phyloP scores from a whole-genome alignment of 2,329 filamentous ascomycete genomes.

The Lecanicillium sp. region DNA sequence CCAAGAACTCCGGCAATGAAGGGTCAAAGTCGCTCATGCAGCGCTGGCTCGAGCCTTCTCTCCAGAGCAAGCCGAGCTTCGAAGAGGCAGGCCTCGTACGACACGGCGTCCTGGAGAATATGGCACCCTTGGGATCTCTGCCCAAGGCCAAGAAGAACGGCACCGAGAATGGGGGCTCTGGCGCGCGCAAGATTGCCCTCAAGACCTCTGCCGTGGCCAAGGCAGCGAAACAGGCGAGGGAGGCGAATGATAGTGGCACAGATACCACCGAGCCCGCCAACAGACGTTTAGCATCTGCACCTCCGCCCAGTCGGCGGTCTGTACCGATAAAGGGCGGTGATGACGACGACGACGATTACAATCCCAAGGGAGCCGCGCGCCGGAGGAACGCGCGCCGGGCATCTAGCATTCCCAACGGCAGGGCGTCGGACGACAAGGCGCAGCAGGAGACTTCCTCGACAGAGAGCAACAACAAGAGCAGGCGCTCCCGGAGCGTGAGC shows the following conservation, averaged over 20 bases:
- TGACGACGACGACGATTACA: constrained; percentile 35
- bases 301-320: constrained; percentile 16
- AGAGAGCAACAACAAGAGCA: constrained; percentile 1
- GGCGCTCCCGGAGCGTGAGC: constrained; percentile 7
- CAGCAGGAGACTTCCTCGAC: constrained; percentile 11
- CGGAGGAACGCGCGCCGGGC: constrained; percentile 14
- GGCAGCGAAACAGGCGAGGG: constrained; percentile 14
- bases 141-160: constrained; percentile 47
- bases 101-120: constrained; percentile 71
- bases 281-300: constrained; percentile 8
- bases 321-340: constrained; percentile 17
- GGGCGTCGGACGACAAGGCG: constrained; percentile 6
- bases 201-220: constrained; percentile 28
- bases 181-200: constrained; percentile 38
- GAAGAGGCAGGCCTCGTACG: constrained; percentile 69
- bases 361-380: constrained; percentile 27
- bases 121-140: constrained; percentile 71
- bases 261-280: constrained; percentile 16
- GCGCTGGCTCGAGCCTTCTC: constrained; percentile 50
- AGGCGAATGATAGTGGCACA: constrained; percentile 12
- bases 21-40: constrained; percentile 43
- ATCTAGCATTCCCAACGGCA: not conserved
- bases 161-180: constrained; percentile 16
- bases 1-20: constrained; percentile 26
- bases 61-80: constrained; percentile 61